Percentiles rank a stretch among this genome's conserved stretches.
phyloP scores from a whole-genome alignment of 129 eudicot species.

The Saussurea involucrata region DNA sequence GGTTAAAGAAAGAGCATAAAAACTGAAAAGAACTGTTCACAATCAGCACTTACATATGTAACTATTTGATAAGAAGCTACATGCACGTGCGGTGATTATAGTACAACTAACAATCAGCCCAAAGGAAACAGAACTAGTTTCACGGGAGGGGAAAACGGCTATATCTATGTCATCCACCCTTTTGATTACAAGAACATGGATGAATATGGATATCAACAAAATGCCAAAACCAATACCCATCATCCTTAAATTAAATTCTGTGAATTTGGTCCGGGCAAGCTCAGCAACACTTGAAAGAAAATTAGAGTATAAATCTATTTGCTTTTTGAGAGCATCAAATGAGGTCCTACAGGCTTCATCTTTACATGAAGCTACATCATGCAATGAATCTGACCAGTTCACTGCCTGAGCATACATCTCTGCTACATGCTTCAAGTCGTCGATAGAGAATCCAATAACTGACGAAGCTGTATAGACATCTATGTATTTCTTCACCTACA shows the following conservation, averaged over 20 bases:
- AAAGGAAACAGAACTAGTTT: constrained; percentile 27
- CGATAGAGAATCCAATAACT: constrained; percentile 78
- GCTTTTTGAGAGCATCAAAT: constrained; percentile 41
- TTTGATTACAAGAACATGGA: constrained; percentile 52
- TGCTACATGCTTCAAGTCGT: constrained; percentile 68
- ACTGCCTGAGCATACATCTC: constrained; percentile 60
- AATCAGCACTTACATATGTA: constrained; percentile 71
- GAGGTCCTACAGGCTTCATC: constrained; percentile 32
- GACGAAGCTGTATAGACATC: constrained; percentile 92
- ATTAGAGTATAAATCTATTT: constrained; percentile 53
- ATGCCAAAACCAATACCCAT: constrained; percentile 79
- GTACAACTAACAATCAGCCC: constrained; percentile 46
- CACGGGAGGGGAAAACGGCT: constrained; percentile 12
- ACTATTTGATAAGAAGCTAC: constrained; percentile 93
- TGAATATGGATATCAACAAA: constrained; percentile 57
- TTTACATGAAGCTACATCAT: constrained; percentile 18
- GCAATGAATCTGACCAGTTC: constrained; percentile 40
- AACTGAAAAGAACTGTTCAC: neutral
- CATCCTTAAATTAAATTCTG: constrained; percentile 72
- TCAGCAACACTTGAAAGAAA: constrained; percentile 73
- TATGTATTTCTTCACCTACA: constrained; percentile 92
- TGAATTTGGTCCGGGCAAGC: constrained; percentile 92
- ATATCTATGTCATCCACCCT: constrained; percentile 38
- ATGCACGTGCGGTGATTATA: constrained; percentile 67
- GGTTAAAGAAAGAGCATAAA: constrained; percentile 3